Evolutionary conservation across 495 filamentous ascomycete species (phyloP), one percentile per base, ranked within the genome.

Genomic region (Neurospora discreta): DNA sequence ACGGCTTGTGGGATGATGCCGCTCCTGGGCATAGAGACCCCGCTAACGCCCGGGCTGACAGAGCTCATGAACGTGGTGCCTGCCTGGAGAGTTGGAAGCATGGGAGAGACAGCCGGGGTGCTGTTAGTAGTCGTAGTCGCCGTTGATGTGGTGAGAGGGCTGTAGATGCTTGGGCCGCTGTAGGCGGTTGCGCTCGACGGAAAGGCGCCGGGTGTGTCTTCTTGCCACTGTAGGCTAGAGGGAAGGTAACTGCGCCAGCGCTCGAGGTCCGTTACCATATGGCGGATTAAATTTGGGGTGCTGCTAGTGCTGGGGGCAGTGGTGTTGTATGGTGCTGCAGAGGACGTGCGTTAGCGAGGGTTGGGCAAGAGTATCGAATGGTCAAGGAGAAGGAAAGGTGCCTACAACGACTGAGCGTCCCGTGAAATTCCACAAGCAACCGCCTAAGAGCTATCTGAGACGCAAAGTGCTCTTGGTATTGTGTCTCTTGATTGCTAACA

Each of bases 401-500:
- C 81, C 75, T 80, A 85, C 87, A 79, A 71, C 86, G 83, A 68
- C 81, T 84, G 41, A 90, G 77, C 13, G 76, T 81, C 26, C 78
- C 76, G 71, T 89, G 84, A 42, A 88, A 84, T 30, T 84, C 79
- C 15, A 84, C 81, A 16, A 84, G 81, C 3, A 89, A 76, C 5
- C 84, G 79, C n/a, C 87, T 81, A 39, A 90, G 80, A 6, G 87
- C 86, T 70, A 89, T 85, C 73, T 88, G 86, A 0, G 87, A 87
- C 5, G 85, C 82, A 75, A 88, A 88, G 68, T 88, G 83, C 71
- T 87, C 84, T 69, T 86, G 84, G 69, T 85, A 87, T 70, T 87
- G 85, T 8, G 80, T 82, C 30, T 82, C 78, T 69, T 86, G 82
- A 71, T 84, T 83, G n/a, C 81, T 83, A 11, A 82, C 73, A 70